These are phyloP conservation scores for Ambrosiella xylebori DNA, from an alignment of 2,329 filamentous ascomycete species.

Conservation along the genomic window DNA sequence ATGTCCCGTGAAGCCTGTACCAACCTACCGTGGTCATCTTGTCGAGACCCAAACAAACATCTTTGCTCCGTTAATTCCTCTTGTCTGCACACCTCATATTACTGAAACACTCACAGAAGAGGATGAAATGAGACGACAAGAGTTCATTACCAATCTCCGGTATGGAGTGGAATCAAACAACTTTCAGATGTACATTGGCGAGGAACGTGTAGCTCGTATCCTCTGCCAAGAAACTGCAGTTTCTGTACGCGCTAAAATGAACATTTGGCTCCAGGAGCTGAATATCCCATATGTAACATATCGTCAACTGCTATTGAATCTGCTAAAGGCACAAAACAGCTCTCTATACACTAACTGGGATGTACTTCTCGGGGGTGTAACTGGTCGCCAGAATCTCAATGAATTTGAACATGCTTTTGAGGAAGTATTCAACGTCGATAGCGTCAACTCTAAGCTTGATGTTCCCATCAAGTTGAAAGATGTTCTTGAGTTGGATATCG, in stretches of 20 bases:
- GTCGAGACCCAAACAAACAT: slow-evolving; percentile 43
- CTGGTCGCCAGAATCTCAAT: not conserved
- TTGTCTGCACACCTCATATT: slow-evolving; percentile 42
- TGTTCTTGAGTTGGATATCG: slow-evolving; percentile 25
- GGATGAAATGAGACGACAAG: slow-evolving; percentile 16
- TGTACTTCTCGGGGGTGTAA: not conserved
- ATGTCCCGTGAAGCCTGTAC: slow-evolving; percentile 34
- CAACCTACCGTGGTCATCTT: slow-evolving; percentile 41
- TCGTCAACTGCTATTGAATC: slow-evolving; percentile 3
- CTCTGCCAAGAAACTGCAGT: slow-evolving; percentile 9
- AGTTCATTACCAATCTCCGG: slow-evolving; percentile 8
- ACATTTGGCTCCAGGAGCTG: slow-evolving; percentile 38
- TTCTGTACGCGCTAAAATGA: slow-evolving; percentile 14
- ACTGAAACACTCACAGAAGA: slow-evolving; percentile 40
- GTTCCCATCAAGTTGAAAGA: slow-evolving; percentile 30
- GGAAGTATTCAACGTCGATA: slow-evolving; percentile 28
- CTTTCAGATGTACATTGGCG: slow-evolving; percentile 9
- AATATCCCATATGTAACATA: slow-evolving; percentile 18
- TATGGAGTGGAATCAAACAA: slow-evolving; percentile 8
- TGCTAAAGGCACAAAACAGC: not conserved
- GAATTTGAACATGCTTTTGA: slow-evolving; percentile 40
- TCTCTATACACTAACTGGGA: slow-evolving; percentile 4
- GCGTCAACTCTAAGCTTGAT: not conserved
- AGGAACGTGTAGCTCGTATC: slow-evolving; percentile 9
- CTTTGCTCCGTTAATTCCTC: slow-evolving; percentile 40